These are phyloP conservation scores for Globisporangium nunn DNA, from an alignment of 352 stramenopile genomes.

Conservation along the genomic window DNA sequence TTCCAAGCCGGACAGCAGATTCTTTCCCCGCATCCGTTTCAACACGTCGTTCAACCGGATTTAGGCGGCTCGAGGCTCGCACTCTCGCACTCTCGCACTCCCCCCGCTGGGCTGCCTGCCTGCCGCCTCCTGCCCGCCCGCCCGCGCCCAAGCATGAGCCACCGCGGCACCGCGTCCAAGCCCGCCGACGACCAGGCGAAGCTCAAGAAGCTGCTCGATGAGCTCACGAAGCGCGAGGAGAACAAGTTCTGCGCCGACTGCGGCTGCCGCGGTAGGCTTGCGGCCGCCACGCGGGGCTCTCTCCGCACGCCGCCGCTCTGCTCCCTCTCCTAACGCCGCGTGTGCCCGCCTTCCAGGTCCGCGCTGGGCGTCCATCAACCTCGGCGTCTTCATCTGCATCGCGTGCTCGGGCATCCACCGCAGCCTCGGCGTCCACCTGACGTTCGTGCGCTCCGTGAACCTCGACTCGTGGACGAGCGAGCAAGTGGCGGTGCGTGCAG, in stretches of 20 bases:
- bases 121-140: too few species aligned
- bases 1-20: too few species aligned
- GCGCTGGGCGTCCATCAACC: constrained; percentile 91
- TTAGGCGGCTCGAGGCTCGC: too few species aligned
- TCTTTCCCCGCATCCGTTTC: too few species aligned
- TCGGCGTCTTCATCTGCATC: constrained; percentile 94
- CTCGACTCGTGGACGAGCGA: constrained; percentile 92
- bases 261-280: constrained; percentile 50
- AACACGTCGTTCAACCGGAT: too few species aligned
- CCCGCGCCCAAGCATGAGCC: too few species aligned
- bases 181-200: constrained; percentile 73
- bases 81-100: too few species aligned
- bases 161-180: constrained; percentile 34
- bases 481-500: constrained; percentile 56
- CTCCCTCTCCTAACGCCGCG: too few species aligned
- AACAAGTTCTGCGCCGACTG: constrained; percentile 91
- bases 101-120: too few species aligned
- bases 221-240: constrained; percentile 87
- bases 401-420: constrained; percentile 91
- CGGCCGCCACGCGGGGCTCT: neutral
- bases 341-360: constrained; percentile 27
- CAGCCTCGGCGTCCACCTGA: constrained; percentile 90
- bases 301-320: too few species aligned
- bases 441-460: constrained; percentile 90
- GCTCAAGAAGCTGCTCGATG: constrained; percentile 84